phyloP scores from a whole-genome alignment of 192 early-diverging fungal species.

The Coemansia sp. region DNA sequence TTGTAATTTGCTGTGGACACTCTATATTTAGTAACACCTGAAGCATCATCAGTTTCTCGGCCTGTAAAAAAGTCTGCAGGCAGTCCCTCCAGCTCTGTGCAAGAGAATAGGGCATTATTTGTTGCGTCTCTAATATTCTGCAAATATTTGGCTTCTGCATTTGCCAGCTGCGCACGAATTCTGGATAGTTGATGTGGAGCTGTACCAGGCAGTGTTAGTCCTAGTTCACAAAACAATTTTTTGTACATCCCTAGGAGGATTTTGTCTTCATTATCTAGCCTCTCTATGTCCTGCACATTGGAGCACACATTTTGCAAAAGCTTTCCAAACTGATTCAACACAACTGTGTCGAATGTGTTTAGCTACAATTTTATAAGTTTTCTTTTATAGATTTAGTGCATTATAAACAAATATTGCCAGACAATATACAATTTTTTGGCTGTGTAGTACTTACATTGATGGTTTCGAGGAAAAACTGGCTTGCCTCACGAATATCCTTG shows the following conservation, averaged over 20 bases:
- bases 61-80: slow-evolving; percentile 60
- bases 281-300: slow-evolving; percentile 18
- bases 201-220: neutral
- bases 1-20: slow-evolving; percentile 60
- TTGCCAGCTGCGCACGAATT: neutral
- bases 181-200: neutral
- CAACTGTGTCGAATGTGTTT: too few species aligned
- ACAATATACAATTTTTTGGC: too few species aligned
- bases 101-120: slow-evolving; percentile 36
- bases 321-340: too few species aligned
- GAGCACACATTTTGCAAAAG: slow-evolving; percentile 1
- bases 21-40: slow-evolving; percentile 56
- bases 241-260: too few species aligned
- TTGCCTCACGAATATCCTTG: neutral
- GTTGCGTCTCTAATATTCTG: slow-evolving; percentile 59
- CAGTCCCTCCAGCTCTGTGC: slow-evolving; percentile 63
- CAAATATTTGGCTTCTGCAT: slow-evolving; percentile 62
- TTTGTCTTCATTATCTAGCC: slow-evolving; percentile 18
- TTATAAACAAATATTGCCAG: neutral
- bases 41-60: slow-evolving; percentile 46
- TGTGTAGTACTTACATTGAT: neutral
- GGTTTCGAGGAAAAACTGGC: neutral
- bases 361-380: neutral
- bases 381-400: too few species aligned
- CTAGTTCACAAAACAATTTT: neutral